These are phyloP conservation scores for Quercus dentata DNA, from an alignment of 306 rosid species.

Conservation along the genomic window DNA sequence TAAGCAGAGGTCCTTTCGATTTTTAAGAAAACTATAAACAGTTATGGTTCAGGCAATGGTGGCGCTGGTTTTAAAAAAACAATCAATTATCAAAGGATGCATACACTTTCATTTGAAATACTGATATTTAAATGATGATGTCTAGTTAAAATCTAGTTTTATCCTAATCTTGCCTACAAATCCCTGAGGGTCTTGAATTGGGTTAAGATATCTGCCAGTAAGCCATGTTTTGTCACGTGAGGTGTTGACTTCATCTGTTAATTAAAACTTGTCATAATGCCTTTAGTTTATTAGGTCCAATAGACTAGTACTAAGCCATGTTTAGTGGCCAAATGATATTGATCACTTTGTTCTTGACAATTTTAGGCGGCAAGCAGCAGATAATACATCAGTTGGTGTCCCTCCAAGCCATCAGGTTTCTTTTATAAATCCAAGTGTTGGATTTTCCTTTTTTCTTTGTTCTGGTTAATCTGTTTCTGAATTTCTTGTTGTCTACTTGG, in stretches of 20 bases:
- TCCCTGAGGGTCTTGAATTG: not conserved
- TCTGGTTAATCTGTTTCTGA: slow-evolving; percentile 23
- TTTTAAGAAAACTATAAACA: not conserved
- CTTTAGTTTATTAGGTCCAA: not conserved
- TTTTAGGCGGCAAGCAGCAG: slow-evolving; percentile 47
- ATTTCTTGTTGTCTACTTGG: slow-evolving; percentile 12
- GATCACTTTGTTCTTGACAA: slow-evolving; percentile 17
- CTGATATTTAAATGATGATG: not conserved
- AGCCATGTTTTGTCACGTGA: not conserved
- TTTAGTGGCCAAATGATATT: slow-evolving; percentile 9
- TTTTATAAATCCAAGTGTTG: slow-evolving; percentile 2
- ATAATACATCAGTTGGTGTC: slow-evolving; percentile 34
- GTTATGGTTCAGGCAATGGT: too few species aligned
- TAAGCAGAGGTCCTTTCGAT: not conserved
- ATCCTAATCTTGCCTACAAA: not conserved
- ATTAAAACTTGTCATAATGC: not conserved
- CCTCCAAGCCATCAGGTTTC: slow-evolving; percentile 69
- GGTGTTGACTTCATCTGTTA: not conserved
- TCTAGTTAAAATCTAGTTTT: not conserved
- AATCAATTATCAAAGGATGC: not conserved
- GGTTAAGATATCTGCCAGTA: not conserved
- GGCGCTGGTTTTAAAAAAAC: too few species aligned
- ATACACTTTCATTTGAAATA: not conserved
- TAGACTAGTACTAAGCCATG: not conserved
- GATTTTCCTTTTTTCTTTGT: slow-evolving; percentile 4